Conservation (phyloP, 2,329 filamentous ascomycete genomes). For the Alternaria gaisen region DNA sequence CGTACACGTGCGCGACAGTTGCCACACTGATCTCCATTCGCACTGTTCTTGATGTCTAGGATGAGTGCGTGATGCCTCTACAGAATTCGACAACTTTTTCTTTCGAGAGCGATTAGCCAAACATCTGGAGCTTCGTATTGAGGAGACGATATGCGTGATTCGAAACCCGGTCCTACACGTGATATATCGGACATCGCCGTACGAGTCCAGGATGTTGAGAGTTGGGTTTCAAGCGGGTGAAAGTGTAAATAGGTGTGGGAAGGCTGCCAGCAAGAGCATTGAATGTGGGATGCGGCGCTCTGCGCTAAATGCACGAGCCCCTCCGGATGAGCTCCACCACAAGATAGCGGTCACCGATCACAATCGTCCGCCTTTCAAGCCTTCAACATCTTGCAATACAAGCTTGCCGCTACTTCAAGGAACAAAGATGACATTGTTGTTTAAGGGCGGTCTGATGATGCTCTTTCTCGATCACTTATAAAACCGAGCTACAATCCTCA, state of each 20-base stretch:
- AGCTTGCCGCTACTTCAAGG: background rate
- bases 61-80: background rate
- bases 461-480: constrained; percentile 4
- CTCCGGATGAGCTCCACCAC: background rate
- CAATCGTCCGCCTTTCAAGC: background rate
- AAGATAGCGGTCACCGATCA: background rate
- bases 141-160: background rate
- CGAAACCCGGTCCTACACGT: background rate
- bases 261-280: background rate
- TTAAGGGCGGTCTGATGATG: background rate
- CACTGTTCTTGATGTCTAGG: background rate
- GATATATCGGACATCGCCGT: background rate
- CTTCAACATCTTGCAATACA: background rate
- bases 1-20: background rate
- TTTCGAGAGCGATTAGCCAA: background rate
- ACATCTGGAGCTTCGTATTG: background rate
- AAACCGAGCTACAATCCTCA: constrained; percentile 34
- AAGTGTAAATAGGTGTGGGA: background rate
- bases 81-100: background rate
- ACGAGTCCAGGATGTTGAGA: no score
- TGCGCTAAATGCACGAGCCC: constrained; percentile 5
- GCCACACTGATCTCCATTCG: background rate
- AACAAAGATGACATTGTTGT: background rate
- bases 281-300: background rate
- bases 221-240: background rate